These are phyloP conservation scores for Taphrina communis DNA, from an alignment of 1,139 yeast species.

Conservation along the genomic window DNA sequence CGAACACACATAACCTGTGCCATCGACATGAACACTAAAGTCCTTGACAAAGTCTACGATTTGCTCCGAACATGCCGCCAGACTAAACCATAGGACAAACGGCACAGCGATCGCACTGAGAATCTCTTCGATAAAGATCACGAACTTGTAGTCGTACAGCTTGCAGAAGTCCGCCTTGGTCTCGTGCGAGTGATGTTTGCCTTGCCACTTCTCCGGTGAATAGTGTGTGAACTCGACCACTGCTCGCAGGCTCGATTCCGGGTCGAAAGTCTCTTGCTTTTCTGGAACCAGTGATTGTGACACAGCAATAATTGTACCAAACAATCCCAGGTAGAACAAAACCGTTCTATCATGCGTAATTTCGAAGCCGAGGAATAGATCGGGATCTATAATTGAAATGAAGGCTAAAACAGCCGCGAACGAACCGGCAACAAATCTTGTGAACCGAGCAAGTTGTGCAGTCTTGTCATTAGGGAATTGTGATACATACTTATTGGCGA, in stretches of 20 bases:
- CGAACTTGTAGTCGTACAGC: slow-evolving; percentile 73
- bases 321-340: slow-evolving; percentile 81
- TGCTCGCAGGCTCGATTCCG: slow-evolving; percentile 78
- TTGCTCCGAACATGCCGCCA: slow-evolving; percentile 72
- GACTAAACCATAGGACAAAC: slow-evolving; percentile 79
- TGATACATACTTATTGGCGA: slow-evolving; percentile 81
- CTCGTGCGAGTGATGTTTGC: slow-evolving; percentile 67
- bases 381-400: slow-evolving; percentile 87
- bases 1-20: slow-evolving; percentile 90
- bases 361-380: slow-evolving; percentile 87
- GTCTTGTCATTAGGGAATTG: slow-evolving; percentile 90
- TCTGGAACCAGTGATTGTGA: slow-evolving; percentile 67
- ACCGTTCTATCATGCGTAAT: slow-evolving; percentile 79
- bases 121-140: slow-evolving; percentile 76
- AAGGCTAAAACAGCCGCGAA: slow-evolving; percentile 85
- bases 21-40: slow-evolving; percentile 87
- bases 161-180: slow-evolving; percentile 76
- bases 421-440: slow-evolving; percentile 84
- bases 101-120: slow-evolving; percentile 84
- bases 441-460: slow-evolving; percentile 61
- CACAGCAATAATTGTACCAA: slow-evolving; percentile 83
- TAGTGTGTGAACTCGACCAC: slow-evolving; percentile 90
- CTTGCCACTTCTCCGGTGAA: slow-evolving; percentile 85
- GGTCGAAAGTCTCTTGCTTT: slow-evolving; percentile 77
- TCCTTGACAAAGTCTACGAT: slow-evolving; percentile 91